These are phyloP conservation scores for Fusarium sp. DNA, from an alignment of 2,329 filamentous ascomycete genomes.

Conservation along the genomic window DNA sequence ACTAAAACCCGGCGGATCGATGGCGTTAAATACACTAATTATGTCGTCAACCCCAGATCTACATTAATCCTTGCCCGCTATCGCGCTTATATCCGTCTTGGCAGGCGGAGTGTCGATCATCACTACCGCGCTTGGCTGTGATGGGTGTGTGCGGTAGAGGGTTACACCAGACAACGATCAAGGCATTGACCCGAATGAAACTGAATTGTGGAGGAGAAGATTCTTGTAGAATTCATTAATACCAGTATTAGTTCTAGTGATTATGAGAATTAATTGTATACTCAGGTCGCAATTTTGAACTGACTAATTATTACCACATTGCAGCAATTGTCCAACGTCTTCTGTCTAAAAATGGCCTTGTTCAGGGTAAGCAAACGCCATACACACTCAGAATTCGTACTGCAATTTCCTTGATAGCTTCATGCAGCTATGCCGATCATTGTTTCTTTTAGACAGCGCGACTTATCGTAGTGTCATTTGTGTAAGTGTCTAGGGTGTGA, in stretches of 20 bases:
- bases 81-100: slow-evolving; percentile 21
- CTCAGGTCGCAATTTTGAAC: no score
- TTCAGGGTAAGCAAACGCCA: slow-evolving; percentile 13
- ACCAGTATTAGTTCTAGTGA: no score
- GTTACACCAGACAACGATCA: background rate
- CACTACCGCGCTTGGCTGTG: background rate
- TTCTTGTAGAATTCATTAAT: no score
- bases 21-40: slow-evolving; percentile 29
- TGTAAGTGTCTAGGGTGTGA: background rate
- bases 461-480: background rate
- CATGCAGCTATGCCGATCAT: slow-evolving; percentile 20
- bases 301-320: background rate
- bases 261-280: no score
- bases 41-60: slow-evolving; percentile 37
- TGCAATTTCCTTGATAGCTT: background rate
- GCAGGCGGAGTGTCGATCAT: slow-evolving; percentile 24
- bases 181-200: background rate
- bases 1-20: slow-evolving; percentile 25
- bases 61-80: background rate
- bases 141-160: background rate
- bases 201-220: no score
- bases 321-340: background rate
- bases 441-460: slow-evolving; percentile 2
- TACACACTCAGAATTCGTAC: background rate
- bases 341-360: background rate